Evolutionary conservation across 305 asterid genomes (phyloP).

Genomic region (Fraxinus platypoda): DNA sequence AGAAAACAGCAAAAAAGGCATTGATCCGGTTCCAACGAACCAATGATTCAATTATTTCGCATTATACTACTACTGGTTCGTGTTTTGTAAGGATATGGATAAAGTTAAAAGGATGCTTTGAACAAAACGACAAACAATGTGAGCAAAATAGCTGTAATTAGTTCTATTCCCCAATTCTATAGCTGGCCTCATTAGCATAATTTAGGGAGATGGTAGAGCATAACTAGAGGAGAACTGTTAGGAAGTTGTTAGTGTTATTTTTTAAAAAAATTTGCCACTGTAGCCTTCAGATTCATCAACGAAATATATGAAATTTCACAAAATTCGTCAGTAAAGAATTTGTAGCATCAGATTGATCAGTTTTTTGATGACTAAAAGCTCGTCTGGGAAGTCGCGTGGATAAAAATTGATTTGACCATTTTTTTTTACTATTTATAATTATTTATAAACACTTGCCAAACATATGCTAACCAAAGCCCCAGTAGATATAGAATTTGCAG

Average conservation of each 20-base stretch:
- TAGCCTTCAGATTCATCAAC: not conserved
- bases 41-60: not conserved
- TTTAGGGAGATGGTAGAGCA: not conserved
- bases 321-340: not conserved
- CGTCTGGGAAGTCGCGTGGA: not conserved
- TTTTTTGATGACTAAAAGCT: constrained; percentile 3
- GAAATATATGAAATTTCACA: not conserved
- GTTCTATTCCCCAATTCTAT: not conserved
- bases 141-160: not conserved
- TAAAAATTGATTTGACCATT: not conserved
- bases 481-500: constrained; percentile 9
- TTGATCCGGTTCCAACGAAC: not conserved
- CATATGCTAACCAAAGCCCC: constrained; percentile 1
- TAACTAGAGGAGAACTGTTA: not conserved
- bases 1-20: not conserved
- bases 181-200: too few relatives aligned
- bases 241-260: not conserved
- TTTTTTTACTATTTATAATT: not conserved
- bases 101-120: not conserved
- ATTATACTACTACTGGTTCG: not conserved
- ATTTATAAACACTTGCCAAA: not conserved
- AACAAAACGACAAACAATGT: not conserved
- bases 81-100: not conserved
- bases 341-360: not conserved
- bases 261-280: not conserved